Base-by-base conservation (phyloP, 2,329 filamentous ascomycete genomes). In the Paecilomyces sp. region DNA sequence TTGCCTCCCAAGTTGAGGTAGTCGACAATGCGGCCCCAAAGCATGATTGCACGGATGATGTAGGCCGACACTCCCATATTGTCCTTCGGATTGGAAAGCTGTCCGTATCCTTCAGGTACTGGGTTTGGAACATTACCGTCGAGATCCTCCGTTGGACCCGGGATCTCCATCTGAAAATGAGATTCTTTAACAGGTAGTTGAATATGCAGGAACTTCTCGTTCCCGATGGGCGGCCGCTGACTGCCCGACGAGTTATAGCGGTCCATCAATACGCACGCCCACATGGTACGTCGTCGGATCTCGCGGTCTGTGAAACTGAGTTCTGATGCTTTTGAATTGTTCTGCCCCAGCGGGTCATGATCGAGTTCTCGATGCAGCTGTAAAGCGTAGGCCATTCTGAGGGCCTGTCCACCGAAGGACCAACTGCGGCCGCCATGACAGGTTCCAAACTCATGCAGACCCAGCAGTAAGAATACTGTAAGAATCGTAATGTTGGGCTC, bases 261-360 rank as follows among this genome's bases (percentile, higher is more conserved):
- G 72, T 99, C 94, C 92, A 97, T 97, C 59, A 97, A 76, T 69
- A 96, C 96, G 71, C 93, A 97, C 12, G 92, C 90, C 94, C 94
- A 99, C 93, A 99, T 97, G 2, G 92, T 94, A 59, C 94, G 85
- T 65, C 94, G 82, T 61, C 94, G 85, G 58, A 97, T 97, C 73
- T 99, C 94, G 30, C 91, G 88, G 72, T 97, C 94, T 15, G 92
- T 91, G 66, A 94, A 94, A 70, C 91, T 96, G 57, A 94, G 82
- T 63, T 88, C 85, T 1, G 83, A 82, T 12, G 83, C 80, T 41
- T 79, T 78, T 18, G 68, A 72, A 22, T 83, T 82, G 50, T 84
- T 83, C n/a, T 82, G 79, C n/a, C 83, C 83, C 36, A 85, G 76
- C 0, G 90, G 89, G 66, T 96, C 91, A 68, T 89, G 86, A 63